A percentile compares a stretch with the other conserved stretches of the same genome.
phyloP scores from a whole-genome alignment of 192 early-diverging fungal species.

The Spizellomyces punctatus region DNA sequence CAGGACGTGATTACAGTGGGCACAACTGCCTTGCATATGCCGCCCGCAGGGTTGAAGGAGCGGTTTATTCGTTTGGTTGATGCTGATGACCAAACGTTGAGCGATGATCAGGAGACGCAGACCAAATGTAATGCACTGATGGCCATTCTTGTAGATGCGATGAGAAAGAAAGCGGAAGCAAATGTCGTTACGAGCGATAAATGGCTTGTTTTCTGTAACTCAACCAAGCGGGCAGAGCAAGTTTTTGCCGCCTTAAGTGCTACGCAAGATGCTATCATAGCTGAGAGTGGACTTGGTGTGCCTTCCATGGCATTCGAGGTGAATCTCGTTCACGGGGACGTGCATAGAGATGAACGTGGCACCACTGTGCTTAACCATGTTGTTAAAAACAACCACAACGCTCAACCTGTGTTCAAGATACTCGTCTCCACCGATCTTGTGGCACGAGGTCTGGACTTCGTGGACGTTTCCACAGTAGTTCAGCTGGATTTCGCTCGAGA shows the following conservation, averaged over 20 bases:
- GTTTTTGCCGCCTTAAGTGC: conserved; percentile 3
- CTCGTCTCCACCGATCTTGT: conserved; percentile 87
- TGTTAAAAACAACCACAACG: too few species aligned
- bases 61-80: too few species aligned
- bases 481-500: conserved; percentile 85
- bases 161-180: too few species aligned
- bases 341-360: conserved; percentile 1
- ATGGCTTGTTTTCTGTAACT: conserved; percentile 31
- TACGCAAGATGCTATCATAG: background rate
- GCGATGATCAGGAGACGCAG: too few species aligned
- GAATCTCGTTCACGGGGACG: conserved; percentile 17
- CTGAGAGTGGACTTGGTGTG: background rate
- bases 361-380: conserved; percentile 11
- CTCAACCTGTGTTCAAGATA: conserved; percentile 20
- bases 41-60: too few species aligned
- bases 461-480: conserved; percentile 75
- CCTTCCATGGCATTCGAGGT: background rate
- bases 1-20: too few species aligned
- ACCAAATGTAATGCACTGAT: too few species aligned
- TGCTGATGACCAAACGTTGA: too few species aligned
- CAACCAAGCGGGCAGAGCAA: conserved; percentile 1
- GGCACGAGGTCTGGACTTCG: conserved; percentile 88
- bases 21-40: too few species aligned
- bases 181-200: background rate
- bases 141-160: too few species aligned